Base-by-base conservation (phyloP, 345 rosid genomes). In the Camelina laxa region DNA sequence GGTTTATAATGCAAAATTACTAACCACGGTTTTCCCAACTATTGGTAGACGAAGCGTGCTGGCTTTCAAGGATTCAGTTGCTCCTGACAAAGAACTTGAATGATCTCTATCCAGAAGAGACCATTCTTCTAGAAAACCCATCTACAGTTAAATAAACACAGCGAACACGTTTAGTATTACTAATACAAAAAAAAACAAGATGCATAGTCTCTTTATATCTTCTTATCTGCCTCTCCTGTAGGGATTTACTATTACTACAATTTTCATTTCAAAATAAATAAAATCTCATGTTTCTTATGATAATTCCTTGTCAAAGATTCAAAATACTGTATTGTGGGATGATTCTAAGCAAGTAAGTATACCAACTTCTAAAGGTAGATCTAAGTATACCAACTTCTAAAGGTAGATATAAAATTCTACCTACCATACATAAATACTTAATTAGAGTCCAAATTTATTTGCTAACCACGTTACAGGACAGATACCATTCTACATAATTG, bases 41-140 rank as follows among this genome's bases (percentile, higher is more conserved):
- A 93, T 88, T 42, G 99, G 99, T 73, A 92, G 90, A 61, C 96
- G 96, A 49, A 96, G 90, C 42, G 95, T 92, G 87, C 97, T 96
- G 44, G 96, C 92, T 78, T 82, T 82, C 84, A 96, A 79, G 75
- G 98, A 88, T 81, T 91, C 95, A 12, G 77, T 85, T 74, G 96
- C 97, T 67, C 92, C 98, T 6, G 85, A 82, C 70, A 96, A 80
- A 55, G 98, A 92, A 79, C 82, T 63, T 60, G 89, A 87, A 77
- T 87, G 95, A 71, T 92, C 96, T 47, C 60, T 80, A 67, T 96
- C 92, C 75, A 84, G 33, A 20, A 77, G 81, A 48, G 88, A 85
- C 82, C 90, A 88, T 65, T 91, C 95, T 77, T 96, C 97, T 74
- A 96, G 82, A 81, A 73, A 83, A 38, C 60, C 56, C 84, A 91